Base-by-base conservation (phyloP, 768 basidiomycete species). In the Hortiboletus campestris region DNA sequence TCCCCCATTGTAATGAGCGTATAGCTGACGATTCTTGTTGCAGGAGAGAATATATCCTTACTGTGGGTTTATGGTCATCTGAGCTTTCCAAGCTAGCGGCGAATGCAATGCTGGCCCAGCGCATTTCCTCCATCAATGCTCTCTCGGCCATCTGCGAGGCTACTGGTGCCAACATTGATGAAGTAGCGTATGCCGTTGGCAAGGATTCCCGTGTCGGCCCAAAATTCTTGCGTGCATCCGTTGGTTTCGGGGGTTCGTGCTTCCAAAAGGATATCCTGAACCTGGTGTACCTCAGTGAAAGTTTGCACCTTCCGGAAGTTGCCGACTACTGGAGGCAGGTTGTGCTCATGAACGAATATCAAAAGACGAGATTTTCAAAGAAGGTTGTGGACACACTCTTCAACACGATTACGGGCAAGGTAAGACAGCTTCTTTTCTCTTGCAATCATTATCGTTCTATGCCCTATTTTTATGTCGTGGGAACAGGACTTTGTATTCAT, bases 221-320 rank as follows among this genome's bases (percentile, higher is more conserved):
- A 64, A 96, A 90, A 73, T 99, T 99, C 84, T 79, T 99, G 67
- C 93, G 91, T 70, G 91, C 93, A 40, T 90, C 88, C 46, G 94
- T 97, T 65, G 96, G 97, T 20, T 99, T 99, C 66, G 96, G 97
- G 58, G 97, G 97, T 36, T 92, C 89, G 13, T 99, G 96, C 78
- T 99, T 99, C 91, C 96, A 98, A 77, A 98, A 99, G 74, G 96
- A 99, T 69, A 98, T 98, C 74, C 85, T 99, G 67, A 99, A 99
- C 79, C 80, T 99, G 58, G 97, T 98, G 43, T 99, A 99, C 78
- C 85, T 99, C 42, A 89, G 86, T 68, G 95, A 98, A 76, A 93
- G 89, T 59, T 76, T 93, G 52, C 94, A 98, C 75, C 81, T 99
- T 51, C 94, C 95, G 38, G 94, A 98, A 73, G 95, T 99, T 28